phyloP scores from a whole-genome alignment of 441 rosid species.

The Aquilaria agallochum region DNA sequence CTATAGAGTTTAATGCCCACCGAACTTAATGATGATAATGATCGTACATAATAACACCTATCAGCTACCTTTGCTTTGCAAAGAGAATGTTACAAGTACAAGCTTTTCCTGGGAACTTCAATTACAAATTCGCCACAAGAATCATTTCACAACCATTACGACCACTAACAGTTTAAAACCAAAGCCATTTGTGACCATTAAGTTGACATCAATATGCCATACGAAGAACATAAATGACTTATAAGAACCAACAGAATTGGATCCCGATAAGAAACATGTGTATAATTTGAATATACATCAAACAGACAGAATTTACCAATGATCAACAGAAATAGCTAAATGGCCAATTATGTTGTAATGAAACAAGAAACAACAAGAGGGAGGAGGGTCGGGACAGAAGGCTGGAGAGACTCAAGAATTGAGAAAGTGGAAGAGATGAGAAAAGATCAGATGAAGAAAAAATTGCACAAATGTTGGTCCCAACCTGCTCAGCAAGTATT shows the following conservation, averaged over 20 bases:
- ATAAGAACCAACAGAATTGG: not conserved
- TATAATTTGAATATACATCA: conserved; percentile 19
- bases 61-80: too few species aligned
- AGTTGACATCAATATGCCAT: too few species aligned
- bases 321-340: conserved; percentile 7
- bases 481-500: conserved; percentile 67
- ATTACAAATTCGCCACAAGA: too few species aligned
- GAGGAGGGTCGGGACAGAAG: not conserved
- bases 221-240: too few species aligned
- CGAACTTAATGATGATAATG: too few species aligned
- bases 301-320: conserved; percentile 14
- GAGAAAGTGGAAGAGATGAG: conserved; percentile 10
- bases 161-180: too few species aligned
- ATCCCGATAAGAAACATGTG: not conserved
- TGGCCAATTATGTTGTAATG: not conserved
- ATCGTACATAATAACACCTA: too few species aligned
- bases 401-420: conserved; percentile 19
- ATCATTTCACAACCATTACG: too few species aligned
- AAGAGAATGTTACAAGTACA: too few species aligned
- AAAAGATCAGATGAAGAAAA: conserved; percentile 9
- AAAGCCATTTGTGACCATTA: too few species aligned
- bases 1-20: too few species aligned
- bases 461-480: conserved; percentile 10
- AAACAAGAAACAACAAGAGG: conserved; percentile 14
- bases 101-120: too few species aligned